Base-by-base conservation (phyloP, 371 early-diverging fungal species). In the Mortierella sp. region DNA sequence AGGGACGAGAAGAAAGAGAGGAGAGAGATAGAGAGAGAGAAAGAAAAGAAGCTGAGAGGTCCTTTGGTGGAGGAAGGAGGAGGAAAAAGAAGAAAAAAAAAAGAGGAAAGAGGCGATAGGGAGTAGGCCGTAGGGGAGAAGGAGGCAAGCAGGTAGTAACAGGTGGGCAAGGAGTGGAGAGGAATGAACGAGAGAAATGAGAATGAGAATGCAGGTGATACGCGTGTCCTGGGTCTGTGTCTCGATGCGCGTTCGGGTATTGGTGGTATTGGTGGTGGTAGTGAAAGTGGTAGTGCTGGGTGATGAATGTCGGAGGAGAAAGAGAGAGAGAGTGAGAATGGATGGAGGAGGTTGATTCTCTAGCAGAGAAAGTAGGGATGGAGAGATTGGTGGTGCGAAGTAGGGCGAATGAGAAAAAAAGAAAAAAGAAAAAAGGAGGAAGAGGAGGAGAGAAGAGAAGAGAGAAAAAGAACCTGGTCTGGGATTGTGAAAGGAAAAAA, bases 21-120 rank as follows among this genome's bases (percentile, higher is more conserved):
- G 67, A 12, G 25, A 37, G 37, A 59, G 45, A 16, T 18, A 19
- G 21, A 28, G 59, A 37, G 44, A 15, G 44, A 50, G 68, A 51
- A 57, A 43, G 51, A 14, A 50, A 9, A 37, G 37, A 9, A 37
- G 9, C 37, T 37, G 37, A 37, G 37, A 37, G 37, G 37, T 5
- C 37, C 9, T 37, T n/a, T n/a, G n/a, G n/a, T n/a, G n/a, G n/a
- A n/a, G n/a, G n/a, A n/a, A n/a, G n/a, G n/a, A n/a, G n/a, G n/a
- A n/a, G n/a, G n/a, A 15, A 30, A 45, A 19, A 48, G 21, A 44
- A 45, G 23, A 58, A 16, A 29, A 53, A 45, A 26, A 43, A 50
- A 66, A 50, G 52, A 50, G 60, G 28, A 55, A 67, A 26, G n/a
- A 53, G n/a, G 12, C 12, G 57, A 30, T 7, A 59, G 57, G 16